Evolutionary conservation across 1,284 basidiomycete genomes (phyloP), one percentile per base, ranked within the genome.

Genomic region (Sporisorium scitamineum): DNA sequence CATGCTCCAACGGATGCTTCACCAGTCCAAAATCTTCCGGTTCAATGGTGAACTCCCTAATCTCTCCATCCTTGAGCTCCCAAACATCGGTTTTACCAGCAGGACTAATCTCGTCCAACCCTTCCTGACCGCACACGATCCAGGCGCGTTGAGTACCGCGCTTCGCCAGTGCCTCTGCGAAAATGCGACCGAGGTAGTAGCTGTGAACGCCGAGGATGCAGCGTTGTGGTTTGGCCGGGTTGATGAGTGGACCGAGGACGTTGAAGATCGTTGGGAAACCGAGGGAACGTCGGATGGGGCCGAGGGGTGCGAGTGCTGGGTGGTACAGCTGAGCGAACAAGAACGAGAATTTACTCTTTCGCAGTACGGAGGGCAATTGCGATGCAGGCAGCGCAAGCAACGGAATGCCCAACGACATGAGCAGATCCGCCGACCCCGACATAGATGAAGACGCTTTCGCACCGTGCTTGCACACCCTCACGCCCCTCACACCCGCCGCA

Each of bases 211-310:
- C 96, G 31, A 98, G 89, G 14, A 99, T 78, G 56, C 83, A 97
- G 92, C 24, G 93, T 90, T 27, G 88, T 0, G 96, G 96, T 20
- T 88, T 87, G 0, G 94, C 92, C 0, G 96, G 97, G 86, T 97
- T 98, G 87, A 97, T 92, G 45, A 98, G 89, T 0, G 96, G 96
- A 0, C 97, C 96, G 44, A 98, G 89, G 65, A 97, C 88, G 87
- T 99, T 99, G 90, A 98, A 98, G 88, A 99, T 91, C 3, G 96
- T 98, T 27, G 95, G 93, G 88, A 97, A 97, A 64, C 95, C 94
- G 57, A 99, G 90, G 0, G 90, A 87, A 80, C 92, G 92, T 58
- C 96, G 92, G 81, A 93, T 90, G 0, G 95, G 94, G 0, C 92
- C 93, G 76, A 99, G 89, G 71, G 90, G 89, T 0, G 92, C 93